Conservation (phyloP, 768 basidiomycete genomes). For the Boletus fagicola region DNA sequence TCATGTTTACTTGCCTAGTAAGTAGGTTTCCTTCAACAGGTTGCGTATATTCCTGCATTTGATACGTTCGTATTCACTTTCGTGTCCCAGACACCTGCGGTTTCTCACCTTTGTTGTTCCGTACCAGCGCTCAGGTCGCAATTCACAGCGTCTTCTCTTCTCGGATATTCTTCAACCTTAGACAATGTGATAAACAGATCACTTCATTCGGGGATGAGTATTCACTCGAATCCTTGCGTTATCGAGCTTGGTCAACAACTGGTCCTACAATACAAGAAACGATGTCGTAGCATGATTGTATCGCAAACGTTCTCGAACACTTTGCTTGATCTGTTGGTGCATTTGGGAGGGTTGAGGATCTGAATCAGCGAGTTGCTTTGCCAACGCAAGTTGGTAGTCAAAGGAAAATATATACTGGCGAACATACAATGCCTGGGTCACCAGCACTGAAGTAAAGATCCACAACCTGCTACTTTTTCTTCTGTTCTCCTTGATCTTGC, state of each 20-base stretch:
- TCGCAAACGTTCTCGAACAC: background rate
- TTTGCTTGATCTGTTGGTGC: background rate
- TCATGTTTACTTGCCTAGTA: background rate
- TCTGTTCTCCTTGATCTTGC: conserved; percentile 48
- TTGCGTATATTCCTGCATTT: conserved; percentile 14
- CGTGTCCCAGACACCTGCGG: too few species aligned
- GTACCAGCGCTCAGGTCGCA: conserved; percentile 27
- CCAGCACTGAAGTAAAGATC: background rate
- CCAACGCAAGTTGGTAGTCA: background rate
- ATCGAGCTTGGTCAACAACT: background rate
- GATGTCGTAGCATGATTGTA: background rate
- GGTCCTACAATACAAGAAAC: background rate
- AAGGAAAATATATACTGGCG: conserved; percentile 3
- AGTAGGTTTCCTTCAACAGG: conserved; percentile 2
- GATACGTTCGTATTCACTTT: conserved; percentile 22
- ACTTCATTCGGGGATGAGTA: background rate
- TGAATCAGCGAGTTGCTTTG: background rate
- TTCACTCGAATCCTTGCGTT: conserved; percentile 11
- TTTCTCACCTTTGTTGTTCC: conserved; percentile 9
- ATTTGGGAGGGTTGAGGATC: background rate
- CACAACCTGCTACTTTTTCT: conserved; percentile 25
- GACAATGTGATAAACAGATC: conserved; percentile 10
- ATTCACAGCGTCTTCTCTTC: conserved; percentile 26
- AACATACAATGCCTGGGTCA: conserved; percentile 1
- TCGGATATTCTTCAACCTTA: conserved; percentile 32